Conservation (phyloP, 2,329 filamentous ascomycete species). For the Aspergillus glaucus region DNA sequence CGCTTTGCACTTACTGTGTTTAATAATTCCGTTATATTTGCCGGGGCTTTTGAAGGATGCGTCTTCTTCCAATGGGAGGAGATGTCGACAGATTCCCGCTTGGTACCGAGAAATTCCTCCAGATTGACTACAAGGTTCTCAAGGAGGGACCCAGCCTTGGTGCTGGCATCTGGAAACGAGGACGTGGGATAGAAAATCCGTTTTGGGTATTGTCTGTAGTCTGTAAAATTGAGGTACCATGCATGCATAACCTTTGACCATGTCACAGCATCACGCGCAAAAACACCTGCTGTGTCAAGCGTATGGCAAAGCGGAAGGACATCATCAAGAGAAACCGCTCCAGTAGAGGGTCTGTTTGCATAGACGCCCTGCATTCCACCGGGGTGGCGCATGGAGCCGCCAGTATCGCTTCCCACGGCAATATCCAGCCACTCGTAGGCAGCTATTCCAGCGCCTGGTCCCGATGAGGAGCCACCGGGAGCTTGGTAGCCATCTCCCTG, state of each 20-base stretch:
- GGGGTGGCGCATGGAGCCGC: neutral
- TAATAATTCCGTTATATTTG: slow-evolving; percentile 22
- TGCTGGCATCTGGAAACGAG: slow-evolving; percentile 36
- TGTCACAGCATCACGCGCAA: slow-evolving; percentile 21
- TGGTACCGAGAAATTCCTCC: slow-evolving; percentile 32
- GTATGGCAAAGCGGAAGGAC: slow-evolving; percentile 43
- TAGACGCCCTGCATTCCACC: neutral
- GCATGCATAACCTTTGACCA: slow-evolving; percentile 36
- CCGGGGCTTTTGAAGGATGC: slow-evolving; percentile 24
- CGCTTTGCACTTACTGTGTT: slow-evolving; percentile 18
- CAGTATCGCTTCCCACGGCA: slow-evolving; percentile 34
- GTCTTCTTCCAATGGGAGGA: slow-evolving; percentile 9
- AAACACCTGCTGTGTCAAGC: slow-evolving; percentile 43
- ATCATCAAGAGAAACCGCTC: slow-evolving; percentile 41
- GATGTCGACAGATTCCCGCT: slow-evolving; percentile 8
- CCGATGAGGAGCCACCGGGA: slow-evolving; percentile 18
- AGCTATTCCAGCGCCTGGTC: slow-evolving; percentile 22
- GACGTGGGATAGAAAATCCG: slow-evolving; percentile 20
- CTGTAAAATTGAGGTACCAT: slow-evolving; percentile 33
- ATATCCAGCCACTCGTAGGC: slow-evolving; percentile 42
- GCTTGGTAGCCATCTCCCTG: slow-evolving; percentile 31
- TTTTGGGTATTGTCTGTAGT: slow-evolving; percentile 30
- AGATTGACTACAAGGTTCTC: slow-evolving; percentile 41
- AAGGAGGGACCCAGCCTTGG: slow-evolving; percentile 32
- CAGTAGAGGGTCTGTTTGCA: slow-evolving; percentile 38